phyloP scores from a whole-genome alignment of 73 alveolate species.

The Tetrahymena borealis region DNA sequence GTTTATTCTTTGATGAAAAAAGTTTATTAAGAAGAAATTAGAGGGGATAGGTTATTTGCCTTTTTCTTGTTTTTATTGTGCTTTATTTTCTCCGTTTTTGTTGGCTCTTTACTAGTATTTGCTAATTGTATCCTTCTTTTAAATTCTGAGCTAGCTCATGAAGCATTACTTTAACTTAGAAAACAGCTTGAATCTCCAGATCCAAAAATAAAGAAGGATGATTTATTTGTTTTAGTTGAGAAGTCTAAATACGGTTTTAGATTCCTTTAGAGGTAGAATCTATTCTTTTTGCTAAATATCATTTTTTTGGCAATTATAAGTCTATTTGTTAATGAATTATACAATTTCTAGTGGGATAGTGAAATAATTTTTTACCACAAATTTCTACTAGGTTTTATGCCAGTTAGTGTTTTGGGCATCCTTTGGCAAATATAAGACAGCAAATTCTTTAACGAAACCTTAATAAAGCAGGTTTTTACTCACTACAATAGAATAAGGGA shows the following conservation, averaged over 20 bases:
- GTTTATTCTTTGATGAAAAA: background rate
- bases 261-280: background rate
- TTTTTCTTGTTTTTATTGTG: background rate
- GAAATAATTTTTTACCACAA: background rate
- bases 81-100: background rate
- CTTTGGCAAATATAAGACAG: background rate
- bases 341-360: background rate
- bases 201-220: background rate
- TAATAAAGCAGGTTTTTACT: background rate
- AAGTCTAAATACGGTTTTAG: background rate
- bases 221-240: background rate
- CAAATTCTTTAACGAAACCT: background rate
- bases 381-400: background rate
- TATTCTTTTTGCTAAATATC: background rate
- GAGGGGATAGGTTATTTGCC: background rate
- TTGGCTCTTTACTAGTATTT: background rate
- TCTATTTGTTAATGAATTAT: background rate
- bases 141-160: background rate
- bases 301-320: background rate
- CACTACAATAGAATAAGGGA: background rate
- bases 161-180: background rate
- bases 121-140: background rate
- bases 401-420: background rate
- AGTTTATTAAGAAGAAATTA: background rate
- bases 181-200: background rate